Evolutionary conservation across 2,329 filamentous ascomycete species (phyloP).

Genomic region (Cadophora malorum): DNA sequence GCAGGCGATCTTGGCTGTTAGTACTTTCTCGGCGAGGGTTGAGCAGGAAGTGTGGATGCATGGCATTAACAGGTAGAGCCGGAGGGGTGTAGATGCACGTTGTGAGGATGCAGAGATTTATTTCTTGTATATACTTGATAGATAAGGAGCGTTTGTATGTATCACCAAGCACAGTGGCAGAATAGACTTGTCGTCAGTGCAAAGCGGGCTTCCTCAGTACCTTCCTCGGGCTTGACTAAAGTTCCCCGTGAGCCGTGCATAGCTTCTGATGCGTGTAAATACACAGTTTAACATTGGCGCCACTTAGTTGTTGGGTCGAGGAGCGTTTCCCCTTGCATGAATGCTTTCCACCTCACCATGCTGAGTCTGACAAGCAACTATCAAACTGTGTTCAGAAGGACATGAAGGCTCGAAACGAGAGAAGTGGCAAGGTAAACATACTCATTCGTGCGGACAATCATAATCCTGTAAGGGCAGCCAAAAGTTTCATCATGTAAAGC

Average conservation of each 20-base stretch:
- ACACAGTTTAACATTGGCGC: no score
- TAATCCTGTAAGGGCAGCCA: neutral
- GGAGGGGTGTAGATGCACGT: neutral
- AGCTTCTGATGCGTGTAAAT: no score
- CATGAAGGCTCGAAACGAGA: neutral
- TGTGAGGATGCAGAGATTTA: neutral
- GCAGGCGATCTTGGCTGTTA: conserved; percentile 52
- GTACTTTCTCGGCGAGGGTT: conserved; percentile 52
- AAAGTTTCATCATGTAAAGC: neutral
- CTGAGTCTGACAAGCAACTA: neutral
- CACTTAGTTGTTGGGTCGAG: no score
- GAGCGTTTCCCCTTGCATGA: neutral
- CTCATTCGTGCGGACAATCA: neutral
- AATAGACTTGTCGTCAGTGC: neutral
- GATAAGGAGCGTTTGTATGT: neutral
- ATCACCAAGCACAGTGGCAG: neutral
- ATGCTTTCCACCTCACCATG: neutral
- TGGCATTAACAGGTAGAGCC: conserved; percentile 27
- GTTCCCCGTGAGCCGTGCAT: no score
- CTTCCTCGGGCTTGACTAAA: neutral
- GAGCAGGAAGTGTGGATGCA: conserved; percentile 56
- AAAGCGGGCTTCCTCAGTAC: neutral
- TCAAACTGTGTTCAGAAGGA: neutral
- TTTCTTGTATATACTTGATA: conserved; percentile 2
- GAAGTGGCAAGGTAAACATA: neutral